phyloP scores from a whole-genome alignment of 305 asterid genomes.

The Fraxinus albicans region DNA sequence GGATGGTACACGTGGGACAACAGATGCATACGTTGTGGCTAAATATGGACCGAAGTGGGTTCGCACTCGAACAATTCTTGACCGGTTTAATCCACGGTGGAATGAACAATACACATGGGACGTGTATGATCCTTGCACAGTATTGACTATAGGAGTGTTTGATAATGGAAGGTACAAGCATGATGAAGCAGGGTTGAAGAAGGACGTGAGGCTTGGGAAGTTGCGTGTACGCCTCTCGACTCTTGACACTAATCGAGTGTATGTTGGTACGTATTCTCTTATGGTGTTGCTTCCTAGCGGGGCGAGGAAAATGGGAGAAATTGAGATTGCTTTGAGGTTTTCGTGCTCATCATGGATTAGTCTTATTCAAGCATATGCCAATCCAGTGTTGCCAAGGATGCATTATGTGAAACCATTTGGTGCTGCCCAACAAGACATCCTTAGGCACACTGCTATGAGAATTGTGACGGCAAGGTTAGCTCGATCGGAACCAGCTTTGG shows the following conservation, averaged over 20 bases:
- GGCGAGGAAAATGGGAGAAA: conserved; percentile 82
- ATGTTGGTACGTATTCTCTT: conserved; percentile 63
- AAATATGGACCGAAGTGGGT: conserved; percentile 93
- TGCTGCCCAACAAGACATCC: conserved; percentile 74
- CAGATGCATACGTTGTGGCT: conserved; percentile 81
- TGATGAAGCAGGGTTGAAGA: conserved; percentile 37
- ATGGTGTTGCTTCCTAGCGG: conserved; percentile 70
- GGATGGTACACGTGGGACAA: conserved; percentile 82
- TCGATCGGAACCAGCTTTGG: conserved; percentile 82
- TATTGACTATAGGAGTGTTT: conserved; percentile 70
- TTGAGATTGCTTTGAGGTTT: conserved; percentile 74
- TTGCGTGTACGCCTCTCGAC: conserved; percentile 76
- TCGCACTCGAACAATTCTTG: conserved; percentile 72
- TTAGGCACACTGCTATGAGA: conserved; percentile 74
- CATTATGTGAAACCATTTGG: conserved; percentile 83
- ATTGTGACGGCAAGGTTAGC: conserved; percentile 68
- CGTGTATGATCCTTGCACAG: conserved; percentile 87
- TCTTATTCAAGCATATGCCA: conserved; percentile 70
- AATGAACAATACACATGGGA: conserved; percentile 93
- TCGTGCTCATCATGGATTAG: conserved; percentile 79
- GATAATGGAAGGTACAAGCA: conserved; percentile 77
- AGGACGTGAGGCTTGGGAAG: conserved; percentile 77
- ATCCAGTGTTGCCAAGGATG: conserved; percentile 78
- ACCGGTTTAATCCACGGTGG: conserved; percentile 83
- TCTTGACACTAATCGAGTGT: conserved; percentile 70